These are phyloP conservation scores for Solanum neorickii DNA, from an alignment of 257 asterid species.

Conservation along the genomic window DNA sequence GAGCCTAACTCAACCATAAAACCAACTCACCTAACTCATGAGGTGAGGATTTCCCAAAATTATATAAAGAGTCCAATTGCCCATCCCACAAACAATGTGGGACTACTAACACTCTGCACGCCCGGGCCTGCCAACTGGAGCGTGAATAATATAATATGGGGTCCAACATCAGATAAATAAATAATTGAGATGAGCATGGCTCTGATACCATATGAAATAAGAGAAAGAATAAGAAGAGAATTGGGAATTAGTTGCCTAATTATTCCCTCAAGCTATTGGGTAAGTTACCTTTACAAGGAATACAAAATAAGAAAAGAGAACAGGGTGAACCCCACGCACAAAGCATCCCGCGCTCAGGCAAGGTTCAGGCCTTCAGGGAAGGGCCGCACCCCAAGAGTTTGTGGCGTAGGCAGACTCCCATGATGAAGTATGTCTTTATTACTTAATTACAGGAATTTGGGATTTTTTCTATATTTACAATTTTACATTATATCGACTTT, in stretches of 20 bases:
- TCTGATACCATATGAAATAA: background rate
- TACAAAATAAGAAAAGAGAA: background rate
- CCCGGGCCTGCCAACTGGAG: background rate
- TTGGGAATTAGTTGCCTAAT: background rate
- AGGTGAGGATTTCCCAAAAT: background rate
- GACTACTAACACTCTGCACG: background rate
- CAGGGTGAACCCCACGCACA: background rate
- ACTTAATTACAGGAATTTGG: background rate
- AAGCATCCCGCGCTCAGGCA: background rate
- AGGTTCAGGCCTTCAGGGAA: background rate
- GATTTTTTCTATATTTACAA: background rate
- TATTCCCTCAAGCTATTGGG: background rate
- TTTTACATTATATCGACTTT: background rate
- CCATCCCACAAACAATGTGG: background rate
- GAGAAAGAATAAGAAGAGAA: background rate
- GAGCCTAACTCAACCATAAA: background rate
- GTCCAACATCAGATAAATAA: background rate
- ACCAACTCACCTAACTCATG: background rate
- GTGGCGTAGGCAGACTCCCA: background rate
- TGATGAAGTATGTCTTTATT: background rate
- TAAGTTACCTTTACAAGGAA: background rate
- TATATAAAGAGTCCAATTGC: background rate
- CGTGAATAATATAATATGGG: background rate
- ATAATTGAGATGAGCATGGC: background rate
- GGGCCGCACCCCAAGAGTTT: background rate